These are phyloP conservation scores for Glarea lozoyensis DNA, from an alignment of 495 filamentous ascomycete species.

Conservation along the genomic window DNA sequence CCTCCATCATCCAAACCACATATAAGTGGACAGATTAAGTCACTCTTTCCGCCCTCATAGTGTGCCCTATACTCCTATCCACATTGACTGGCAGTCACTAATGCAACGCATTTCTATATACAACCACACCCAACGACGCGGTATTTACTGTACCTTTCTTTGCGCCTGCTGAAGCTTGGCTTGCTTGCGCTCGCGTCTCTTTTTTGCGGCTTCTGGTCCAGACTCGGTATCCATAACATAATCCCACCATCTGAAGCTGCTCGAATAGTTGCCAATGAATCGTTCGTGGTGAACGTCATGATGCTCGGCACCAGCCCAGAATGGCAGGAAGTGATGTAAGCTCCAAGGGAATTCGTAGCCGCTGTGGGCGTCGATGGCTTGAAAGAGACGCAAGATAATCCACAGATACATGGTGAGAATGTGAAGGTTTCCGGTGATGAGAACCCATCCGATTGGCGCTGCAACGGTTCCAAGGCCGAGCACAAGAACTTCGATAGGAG, in stretches of 20 bases:
- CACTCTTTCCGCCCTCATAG: no score
- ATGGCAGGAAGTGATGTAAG: constrained; percentile 88
- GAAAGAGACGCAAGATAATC: constrained; percentile 89
- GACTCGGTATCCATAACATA: constrained; percentile 88
- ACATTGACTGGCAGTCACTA: no score
- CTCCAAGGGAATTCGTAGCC: constrained; percentile 98
- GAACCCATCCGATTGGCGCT: constrained; percentile 76
- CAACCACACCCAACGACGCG: no score
- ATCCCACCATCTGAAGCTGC: constrained; percentile 99
- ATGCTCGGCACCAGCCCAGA: constrained; percentile 97
- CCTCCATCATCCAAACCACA: no score
- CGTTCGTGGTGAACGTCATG: constrained; percentile 95
- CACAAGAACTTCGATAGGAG: constrained; percentile 93
- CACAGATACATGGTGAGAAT: constrained; percentile 97
- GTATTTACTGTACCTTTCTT: constrained; percentile 21
- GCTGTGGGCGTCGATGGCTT: constrained; percentile 94
- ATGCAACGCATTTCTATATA: no score
- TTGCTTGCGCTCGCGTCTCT: constrained; percentile 69
- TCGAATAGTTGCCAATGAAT: constrained; percentile 96
- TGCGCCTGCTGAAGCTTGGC: constrained; percentile 48
- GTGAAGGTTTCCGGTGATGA: constrained; percentile 76
- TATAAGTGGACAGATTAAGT: no score
- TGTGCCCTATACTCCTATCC: no score
- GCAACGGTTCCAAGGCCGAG: constrained; percentile 89
- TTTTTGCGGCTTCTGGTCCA: constrained; percentile 76